These are phyloP conservation scores for Aspergillus flavus DNA, from an alignment of 2,329 filamentous ascomycete species.

Conservation along the genomic window DNA sequence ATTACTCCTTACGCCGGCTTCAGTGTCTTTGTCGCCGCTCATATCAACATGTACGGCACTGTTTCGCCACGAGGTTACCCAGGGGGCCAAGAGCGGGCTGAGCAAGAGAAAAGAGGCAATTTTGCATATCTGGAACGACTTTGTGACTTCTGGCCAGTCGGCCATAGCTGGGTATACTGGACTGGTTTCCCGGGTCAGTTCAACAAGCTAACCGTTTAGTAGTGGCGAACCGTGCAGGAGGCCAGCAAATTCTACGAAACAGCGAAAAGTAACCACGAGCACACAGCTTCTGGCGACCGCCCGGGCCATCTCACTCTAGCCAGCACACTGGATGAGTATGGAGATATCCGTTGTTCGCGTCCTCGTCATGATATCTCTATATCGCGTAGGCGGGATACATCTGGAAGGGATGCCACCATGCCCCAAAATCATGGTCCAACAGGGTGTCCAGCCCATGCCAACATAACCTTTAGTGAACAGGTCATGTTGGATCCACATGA, in stretches of 20 bases:
- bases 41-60: conserved; percentile 44
- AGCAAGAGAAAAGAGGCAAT: conserved; percentile 36
- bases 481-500: conserved; percentile 24
- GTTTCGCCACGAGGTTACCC: conserved; percentile 37
- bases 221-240: conserved; percentile 41
- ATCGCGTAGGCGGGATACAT: neutral
- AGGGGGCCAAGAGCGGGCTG: conserved; percentile 33
- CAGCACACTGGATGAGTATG: conserved; percentile 40
- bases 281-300: conserved; percentile 25
- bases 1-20: conserved; percentile 43
- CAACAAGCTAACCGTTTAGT: neutral
- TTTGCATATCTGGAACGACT: conserved; percentile 36
- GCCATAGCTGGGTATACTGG: conserved; percentile 35
- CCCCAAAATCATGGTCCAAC: neutral
- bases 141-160: conserved; percentile 38
- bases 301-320: conserved; percentile 34
- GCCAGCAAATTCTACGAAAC: conserved; percentile 39
- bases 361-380: conserved; percentile 24
- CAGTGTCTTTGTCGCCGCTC: conserved; percentile 41
- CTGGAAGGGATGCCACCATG: conserved; percentile 4
- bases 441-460: neutral
- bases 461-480: conserved; percentile 5
- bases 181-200: no score
- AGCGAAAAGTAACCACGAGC: conserved; percentile 30
- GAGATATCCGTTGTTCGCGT: conserved; percentile 36